Conservation (phyloP, 768 basidiomycete species). For the Sporobolomyces phaffii region DNA sequence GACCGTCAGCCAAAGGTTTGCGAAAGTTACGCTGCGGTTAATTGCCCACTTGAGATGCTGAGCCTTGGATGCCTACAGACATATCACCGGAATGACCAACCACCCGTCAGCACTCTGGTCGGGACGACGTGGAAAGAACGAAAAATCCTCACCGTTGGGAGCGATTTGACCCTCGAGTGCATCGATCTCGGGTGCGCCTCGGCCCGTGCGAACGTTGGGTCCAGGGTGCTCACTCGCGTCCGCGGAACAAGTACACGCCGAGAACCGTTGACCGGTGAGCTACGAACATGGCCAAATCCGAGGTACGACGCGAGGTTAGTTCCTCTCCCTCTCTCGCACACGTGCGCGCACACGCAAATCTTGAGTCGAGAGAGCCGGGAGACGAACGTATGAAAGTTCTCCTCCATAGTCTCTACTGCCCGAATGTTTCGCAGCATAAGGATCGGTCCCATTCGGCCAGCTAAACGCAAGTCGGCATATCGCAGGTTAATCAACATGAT, state of each 20-base stretch:
- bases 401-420: slow-evolving; percentile 48
- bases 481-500: too few relatives aligned
- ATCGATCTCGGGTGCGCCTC: slow-evolving; percentile 72
- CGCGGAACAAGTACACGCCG: slow-evolving; percentile 77
- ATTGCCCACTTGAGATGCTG: slow-evolving; percentile 47
- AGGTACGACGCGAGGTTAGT: too few relatives aligned
- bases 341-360: too few relatives aligned
- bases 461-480: slow-evolving; percentile 51
- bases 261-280: slow-evolving; percentile 79
- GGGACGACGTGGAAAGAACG: neutral
- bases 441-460: slow-evolving; percentile 53
- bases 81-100: too few relatives aligned
- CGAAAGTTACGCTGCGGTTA: too few relatives aligned
- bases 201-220: slow-evolving; percentile 57
- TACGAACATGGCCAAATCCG: too few relatives aligned
- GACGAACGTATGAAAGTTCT: slow-evolving; percentile 34
- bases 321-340: too few relatives aligned
- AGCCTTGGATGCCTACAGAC: slow-evolving; percentile 39
- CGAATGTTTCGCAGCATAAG: slow-evolving; percentile 52
- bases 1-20: too few relatives aligned
- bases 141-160: neutral
- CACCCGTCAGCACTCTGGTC: too few relatives aligned
- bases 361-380: neutral
- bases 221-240: slow-evolving; percentile 63
- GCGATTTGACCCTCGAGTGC: slow-evolving; percentile 68